Conservation (phyloP, 805 yeast genomes). For the Metschnikowia lunata region DNA sequence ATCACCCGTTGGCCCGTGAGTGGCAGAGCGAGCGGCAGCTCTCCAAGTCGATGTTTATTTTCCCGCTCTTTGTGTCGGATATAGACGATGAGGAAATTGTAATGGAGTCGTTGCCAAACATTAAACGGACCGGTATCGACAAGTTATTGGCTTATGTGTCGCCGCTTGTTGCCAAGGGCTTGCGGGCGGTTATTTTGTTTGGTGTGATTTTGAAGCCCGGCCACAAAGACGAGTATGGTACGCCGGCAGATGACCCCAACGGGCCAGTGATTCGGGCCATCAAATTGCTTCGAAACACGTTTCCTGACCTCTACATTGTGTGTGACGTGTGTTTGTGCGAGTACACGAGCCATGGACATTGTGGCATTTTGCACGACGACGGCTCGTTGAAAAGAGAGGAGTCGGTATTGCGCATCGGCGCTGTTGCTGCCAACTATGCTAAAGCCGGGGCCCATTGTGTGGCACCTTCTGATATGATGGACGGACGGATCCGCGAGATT, state of each 20-base stretch:
- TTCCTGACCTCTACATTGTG: slow-evolving; percentile 82
- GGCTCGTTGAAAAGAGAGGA: slow-evolving; percentile 74
- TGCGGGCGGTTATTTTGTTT: slow-evolving; percentile 80
- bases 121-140: slow-evolving; percentile 81
- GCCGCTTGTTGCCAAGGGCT: slow-evolving; percentile 71
- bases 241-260: slow-evolving; percentile 91
- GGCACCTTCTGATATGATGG: slow-evolving; percentile 97
- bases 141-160: slow-evolving; percentile 68
- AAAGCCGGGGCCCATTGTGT: slow-evolving; percentile 93
- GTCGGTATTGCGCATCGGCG: slow-evolving; percentile 80
- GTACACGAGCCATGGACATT: slow-evolving; percentile 96
- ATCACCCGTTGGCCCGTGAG: slow-evolving; percentile 79
- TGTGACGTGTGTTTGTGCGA: slow-evolving; percentile 97
- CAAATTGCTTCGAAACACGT: slow-evolving; percentile 54
- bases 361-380: slow-evolving; percentile 86
- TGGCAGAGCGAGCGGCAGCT: slow-evolving; percentile 91
- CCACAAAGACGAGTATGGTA: slow-evolving; percentile 74
- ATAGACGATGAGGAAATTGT: slow-evolving; percentile 70
- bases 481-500: slow-evolving; percentile 87
- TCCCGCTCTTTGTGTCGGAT: slow-evolving; percentile 85
- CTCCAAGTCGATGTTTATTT: slow-evolving; percentile 83
- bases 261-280: slow-evolving; percentile 90
- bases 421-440: slow-evolving; percentile 93
- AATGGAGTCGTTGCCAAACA: slow-evolving; percentile 81
- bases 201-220: slow-evolving; percentile 83